Conservation (phyloP, 148 eudicot species). For the Vaccinium corymbosum region DNA sequence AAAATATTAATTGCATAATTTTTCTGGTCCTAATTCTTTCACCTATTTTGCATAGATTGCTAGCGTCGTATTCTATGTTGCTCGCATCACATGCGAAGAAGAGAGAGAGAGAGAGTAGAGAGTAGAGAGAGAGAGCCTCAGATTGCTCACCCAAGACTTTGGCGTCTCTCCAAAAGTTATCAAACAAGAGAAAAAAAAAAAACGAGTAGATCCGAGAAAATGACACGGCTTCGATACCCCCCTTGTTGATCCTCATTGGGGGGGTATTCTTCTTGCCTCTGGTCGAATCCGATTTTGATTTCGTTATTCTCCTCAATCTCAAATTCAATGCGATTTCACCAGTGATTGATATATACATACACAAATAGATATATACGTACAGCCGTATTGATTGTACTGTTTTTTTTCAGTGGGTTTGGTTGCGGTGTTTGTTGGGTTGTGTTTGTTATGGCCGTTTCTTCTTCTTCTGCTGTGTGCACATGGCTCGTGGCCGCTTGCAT, state of each 20-base stretch:
- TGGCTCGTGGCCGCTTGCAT: slow-evolving; percentile 68
- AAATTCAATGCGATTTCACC: background rate
- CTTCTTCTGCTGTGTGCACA: slow-evolving; percentile 52
- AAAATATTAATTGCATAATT: background rate
- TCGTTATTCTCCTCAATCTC: background rate
- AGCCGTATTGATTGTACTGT: background rate
- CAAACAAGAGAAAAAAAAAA: background rate
- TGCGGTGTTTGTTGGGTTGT: background rate
- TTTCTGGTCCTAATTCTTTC: background rate
- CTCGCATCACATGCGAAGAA: background rate
- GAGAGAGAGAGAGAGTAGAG: slow-evolving; percentile 4
- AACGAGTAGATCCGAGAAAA: background rate
- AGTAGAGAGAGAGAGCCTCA: background rate
- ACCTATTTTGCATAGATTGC: background rate
- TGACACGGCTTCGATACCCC: slow-evolving; percentile 3
- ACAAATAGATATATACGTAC: background rate
- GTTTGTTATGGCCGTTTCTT: slow-evolving; percentile 35
- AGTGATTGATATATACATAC: background rate
- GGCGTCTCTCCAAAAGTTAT: slow-evolving; percentile 9
- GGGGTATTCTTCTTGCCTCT: background rate
- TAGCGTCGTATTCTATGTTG: background rate
- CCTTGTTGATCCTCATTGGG: background rate
- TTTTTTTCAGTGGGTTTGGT: background rate
- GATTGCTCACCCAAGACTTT: slow-evolving; percentile 11
- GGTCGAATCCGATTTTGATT: background rate